A percentile compares a stretch with the other conserved stretches of the same genome.
phyloP scores from a whole-genome alignment of 495 filamentous ascomycete genomes.

The Penicillium alfredii region DNA sequence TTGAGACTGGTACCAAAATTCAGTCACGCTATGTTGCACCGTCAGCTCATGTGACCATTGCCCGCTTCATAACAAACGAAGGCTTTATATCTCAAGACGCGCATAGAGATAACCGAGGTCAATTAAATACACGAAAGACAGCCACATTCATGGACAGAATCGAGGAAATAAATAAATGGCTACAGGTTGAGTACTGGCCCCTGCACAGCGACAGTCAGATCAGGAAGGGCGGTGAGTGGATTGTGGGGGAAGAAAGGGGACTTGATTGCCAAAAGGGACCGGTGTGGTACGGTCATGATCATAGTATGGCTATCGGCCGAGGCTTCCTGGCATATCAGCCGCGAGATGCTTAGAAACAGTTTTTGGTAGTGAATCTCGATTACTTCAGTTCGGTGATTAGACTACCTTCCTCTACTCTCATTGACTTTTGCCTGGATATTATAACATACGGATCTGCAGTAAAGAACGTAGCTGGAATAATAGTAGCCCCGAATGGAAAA shows the following conservation, averaged over 20 bases:
- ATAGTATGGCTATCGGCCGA: too few relatives aligned
- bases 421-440: too few relatives aligned
- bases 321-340: too few relatives aligned
- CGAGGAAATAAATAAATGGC: slow-evolving; percentile 62
- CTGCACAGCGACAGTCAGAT: slow-evolving; percentile 31
- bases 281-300: slow-evolving; percentile 86
- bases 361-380: too few relatives aligned
- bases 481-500: too few relatives aligned
- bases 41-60: slow-evolving; percentile 77
- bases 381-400: too few relatives aligned
- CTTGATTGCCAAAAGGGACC: slow-evolving; percentile 60
- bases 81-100: slow-evolving; percentile 39
- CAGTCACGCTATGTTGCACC: slow-evolving; percentile 73
- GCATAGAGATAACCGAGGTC: slow-evolving; percentile 46
- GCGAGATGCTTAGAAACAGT: too few relatives aligned
- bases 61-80: slow-evolving; percentile 57
- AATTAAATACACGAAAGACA: too few relatives aligned
- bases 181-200: slow-evolving; percentile 60
- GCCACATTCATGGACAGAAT: slow-evolving; percentile 66
- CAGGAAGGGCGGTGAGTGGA: slow-evolving; percentile 53
- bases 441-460: too few relatives aligned
- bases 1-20: slow-evolving; percentile 50
- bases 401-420: too few relatives aligned
- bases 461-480: too few relatives aligned
- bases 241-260: slow-evolving; percentile 64